phyloP scores from a whole-genome alignment of 1,284 basidiomycete species.

The Heliocybe sulcata region DNA sequence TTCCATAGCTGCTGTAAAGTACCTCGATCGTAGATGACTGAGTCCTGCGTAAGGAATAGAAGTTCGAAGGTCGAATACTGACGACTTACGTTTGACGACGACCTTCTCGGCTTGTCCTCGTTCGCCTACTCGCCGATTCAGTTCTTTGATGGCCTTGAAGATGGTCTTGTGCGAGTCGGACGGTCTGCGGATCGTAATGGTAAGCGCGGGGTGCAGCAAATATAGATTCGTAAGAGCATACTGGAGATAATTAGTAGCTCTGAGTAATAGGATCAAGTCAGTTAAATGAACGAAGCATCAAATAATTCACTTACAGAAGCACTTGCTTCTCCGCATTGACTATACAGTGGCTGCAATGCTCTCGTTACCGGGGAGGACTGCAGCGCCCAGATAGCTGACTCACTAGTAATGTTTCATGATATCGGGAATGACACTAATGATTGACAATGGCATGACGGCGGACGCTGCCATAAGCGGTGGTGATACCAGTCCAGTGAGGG shows the following conservation, averaged over 20 bases:
- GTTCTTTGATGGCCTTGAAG: conserved; percentile 43
- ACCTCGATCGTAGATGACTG: conserved; percentile 62
- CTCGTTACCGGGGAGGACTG: too few relatives aligned
- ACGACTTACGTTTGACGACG: conserved; percentile 33
- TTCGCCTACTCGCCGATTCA: conserved; percentile 40
- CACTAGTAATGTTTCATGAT: conserved; percentile 47
- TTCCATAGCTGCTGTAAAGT: conserved; percentile 49
- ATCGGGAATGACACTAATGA: conserved; percentile 40
- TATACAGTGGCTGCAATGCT: conserved; percentile 30
- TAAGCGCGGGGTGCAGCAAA: not conserved
- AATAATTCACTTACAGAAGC: not conserved
- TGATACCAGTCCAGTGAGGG: conserved; percentile 40
- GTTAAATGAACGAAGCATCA: not conserved
- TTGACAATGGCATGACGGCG: conserved; percentile 43
- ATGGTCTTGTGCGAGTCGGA: conserved; percentile 46
- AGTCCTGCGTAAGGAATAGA: not conserved
- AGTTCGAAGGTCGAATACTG: not conserved
- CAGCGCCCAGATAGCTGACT: not conserved
- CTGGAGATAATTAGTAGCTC: conserved; percentile 2
- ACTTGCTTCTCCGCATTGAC: conserved; percentile 46
- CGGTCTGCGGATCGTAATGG: conserved; percentile 11
- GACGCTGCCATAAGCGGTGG: conserved; percentile 46
- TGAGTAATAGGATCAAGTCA: not conserved
- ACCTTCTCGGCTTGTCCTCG: conserved; percentile 33
- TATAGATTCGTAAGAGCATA: not conserved